A percentile compares a stretch with the other conserved stretches of the same genome.
These are phyloP conservation scores for Plantago coronopus DNA, from an alignment of 305 asterid species.

Conservation along the genomic window DNA sequence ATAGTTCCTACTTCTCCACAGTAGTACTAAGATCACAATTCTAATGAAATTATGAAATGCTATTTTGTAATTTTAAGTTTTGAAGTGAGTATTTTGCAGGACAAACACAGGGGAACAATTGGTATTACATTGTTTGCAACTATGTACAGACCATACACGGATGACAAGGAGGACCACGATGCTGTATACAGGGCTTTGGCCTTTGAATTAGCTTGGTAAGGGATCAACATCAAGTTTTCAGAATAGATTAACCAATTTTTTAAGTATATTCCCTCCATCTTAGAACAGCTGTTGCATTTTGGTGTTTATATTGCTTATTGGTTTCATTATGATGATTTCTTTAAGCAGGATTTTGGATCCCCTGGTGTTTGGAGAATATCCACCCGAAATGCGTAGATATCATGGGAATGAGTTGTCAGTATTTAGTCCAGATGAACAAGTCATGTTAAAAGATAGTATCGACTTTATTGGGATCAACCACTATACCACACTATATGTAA, in stretches of 20 bases:
- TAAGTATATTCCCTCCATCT: too few species aligned
- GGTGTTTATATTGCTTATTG: background rate
- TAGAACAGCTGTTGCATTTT: background rate
- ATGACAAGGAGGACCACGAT: slow-evolving; percentile 1
- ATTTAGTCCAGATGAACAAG: slow-evolving; percentile 55
- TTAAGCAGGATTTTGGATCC: slow-evolving; percentile 65
- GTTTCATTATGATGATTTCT: background rate
- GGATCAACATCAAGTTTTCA: background rate
- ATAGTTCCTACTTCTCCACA: background rate
- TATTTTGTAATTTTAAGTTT: background rate
- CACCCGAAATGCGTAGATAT: slow-evolving; percentile 60
- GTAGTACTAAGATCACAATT: too few species aligned
- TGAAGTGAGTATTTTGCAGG: background rate
- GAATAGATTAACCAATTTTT: background rate
- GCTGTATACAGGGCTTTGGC: slow-evolving; percentile 14
- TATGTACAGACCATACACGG: slow-evolving; percentile 3
- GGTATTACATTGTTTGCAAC: slow-evolving; percentile 8
- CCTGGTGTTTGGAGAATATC: slow-evolving; percentile 68
- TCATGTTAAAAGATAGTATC: slow-evolving; percentile 44
- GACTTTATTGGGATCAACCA: slow-evolving; percentile 82
- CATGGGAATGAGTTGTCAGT: slow-evolving; percentile 48
- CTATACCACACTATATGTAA: slow-evolving; percentile 64
- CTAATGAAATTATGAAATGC: background rate
- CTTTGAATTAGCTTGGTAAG: slow-evolving; percentile 9
- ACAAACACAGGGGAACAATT: background rate